Conservation (phyloP, 352 stramenopile genomes). For the Phytopythium litorale region DNA sequence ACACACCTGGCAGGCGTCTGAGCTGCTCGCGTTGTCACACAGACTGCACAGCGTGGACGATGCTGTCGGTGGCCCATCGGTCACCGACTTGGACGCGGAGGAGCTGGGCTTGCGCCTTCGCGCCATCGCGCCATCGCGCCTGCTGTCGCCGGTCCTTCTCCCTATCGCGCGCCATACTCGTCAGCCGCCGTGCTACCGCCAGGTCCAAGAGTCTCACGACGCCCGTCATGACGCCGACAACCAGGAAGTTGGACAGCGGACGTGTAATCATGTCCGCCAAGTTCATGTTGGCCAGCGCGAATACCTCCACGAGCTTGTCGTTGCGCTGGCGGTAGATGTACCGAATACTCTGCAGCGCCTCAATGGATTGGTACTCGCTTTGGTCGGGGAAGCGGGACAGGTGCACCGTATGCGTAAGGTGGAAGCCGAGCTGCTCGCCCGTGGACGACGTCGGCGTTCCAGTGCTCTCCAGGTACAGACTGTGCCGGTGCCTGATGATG, state of each 20-base stretch:
- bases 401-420: conserved; percentile 38
- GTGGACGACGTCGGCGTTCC: conserved; percentile 25
- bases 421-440: conserved; percentile 33
- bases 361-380: conserved; percentile 35
- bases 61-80: not conserved
- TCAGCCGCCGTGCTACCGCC: conserved; percentile 38
- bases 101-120: conserved; percentile 11
- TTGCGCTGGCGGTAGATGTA: conserved; percentile 51
- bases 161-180: conserved; percentile 23
- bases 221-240: conserved; percentile 31
- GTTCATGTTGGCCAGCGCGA: conserved; percentile 36
- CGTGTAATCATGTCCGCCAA: conserved; percentile 29
- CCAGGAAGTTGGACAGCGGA: conserved; percentile 31
- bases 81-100: conserved; percentile 8
- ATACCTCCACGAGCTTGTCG: conserved; percentile 43
- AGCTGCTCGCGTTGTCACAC: conserved; percentile 10
- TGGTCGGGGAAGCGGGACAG: conserved; percentile 36
- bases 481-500: conserved; percentile 27
- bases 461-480: conserved; percentile 37
- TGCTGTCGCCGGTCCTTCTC: not conserved
- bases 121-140: conserved; percentile 3
- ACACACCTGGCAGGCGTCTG: conserved; percentile 18
- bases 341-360: conserved; percentile 34
- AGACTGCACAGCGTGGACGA: conserved; percentile 12
- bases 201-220: conserved; percentile 38